These are phyloP conservation scores for Fusarium sp. DNA, from an alignment of 2,329 filamentous ascomycete genomes.

Conservation along the genomic window DNA sequence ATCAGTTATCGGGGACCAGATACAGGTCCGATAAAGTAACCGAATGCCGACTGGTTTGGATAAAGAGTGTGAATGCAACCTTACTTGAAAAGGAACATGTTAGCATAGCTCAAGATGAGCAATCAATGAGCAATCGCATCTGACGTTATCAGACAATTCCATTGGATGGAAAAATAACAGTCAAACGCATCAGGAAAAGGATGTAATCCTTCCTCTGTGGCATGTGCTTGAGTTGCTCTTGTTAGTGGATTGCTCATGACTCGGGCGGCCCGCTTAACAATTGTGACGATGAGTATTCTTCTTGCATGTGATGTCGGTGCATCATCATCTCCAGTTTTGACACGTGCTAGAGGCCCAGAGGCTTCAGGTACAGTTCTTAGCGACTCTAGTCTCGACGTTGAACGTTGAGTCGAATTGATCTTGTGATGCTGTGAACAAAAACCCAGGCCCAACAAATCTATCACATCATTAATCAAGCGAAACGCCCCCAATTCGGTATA, in stretches of 20 bases:
- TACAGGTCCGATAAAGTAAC: constrained; percentile 11
- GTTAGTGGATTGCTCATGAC: constrained; percentile 32
- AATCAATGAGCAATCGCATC: constrained; percentile 14
- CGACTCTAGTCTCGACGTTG: neutral
- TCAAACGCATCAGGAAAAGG: constrained; percentile 27
- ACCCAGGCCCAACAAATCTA: constrained; percentile 7
- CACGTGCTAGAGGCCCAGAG: constrained; percentile 37
- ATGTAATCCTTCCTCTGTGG: constrained; percentile 9
- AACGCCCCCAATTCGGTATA: neutral
- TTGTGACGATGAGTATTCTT: constrained; percentile 6
- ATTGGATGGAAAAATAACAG: constrained; percentile 28
- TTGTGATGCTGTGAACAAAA: constrained; percentile 14
- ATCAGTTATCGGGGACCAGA: constrained; percentile 11
- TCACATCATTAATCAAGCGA: constrained; percentile 1
- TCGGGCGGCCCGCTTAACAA: constrained; percentile 30
- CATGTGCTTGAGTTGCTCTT: constrained; percentile 26
- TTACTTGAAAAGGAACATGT: constrained; percentile 15
- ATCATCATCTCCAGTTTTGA: constrained; percentile 40
- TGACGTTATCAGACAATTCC: constrained; percentile 23
- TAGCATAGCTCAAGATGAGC: constrained; percentile 14
- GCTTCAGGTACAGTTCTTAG: constrained; percentile 26
- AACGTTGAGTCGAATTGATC: constrained; percentile 12
- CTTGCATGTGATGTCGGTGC: constrained; percentile 39
- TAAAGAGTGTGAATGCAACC: neutral
- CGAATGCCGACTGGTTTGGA: constrained; percentile 33